Conservation (phyloP, 2,329 filamentous ascomycete species). For the Fusarium sp. region DNA sequence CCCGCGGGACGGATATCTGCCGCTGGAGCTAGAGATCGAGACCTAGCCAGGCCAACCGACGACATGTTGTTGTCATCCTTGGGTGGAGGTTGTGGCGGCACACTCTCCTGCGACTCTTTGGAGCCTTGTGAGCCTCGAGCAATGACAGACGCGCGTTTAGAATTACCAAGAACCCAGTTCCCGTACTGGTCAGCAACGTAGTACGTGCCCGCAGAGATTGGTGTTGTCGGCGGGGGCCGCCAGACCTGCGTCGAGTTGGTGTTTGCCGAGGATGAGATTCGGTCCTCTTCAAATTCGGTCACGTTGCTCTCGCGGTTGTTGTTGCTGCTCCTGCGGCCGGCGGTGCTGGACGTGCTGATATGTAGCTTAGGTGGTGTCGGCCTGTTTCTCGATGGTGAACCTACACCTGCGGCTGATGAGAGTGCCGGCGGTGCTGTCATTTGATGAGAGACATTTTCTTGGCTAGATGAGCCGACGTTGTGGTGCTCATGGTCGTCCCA, state of each 20-base stretch:
- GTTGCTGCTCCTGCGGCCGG: neutral
- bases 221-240: slow-evolving; percentile 61
- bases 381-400: slow-evolving; percentile 30
- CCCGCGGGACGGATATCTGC: slow-evolving; percentile 48
- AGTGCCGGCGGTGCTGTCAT: slow-evolving; percentile 23
- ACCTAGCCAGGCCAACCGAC: slow-evolving; percentile 4
- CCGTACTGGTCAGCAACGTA: slow-evolving; percentile 65
- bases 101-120: slow-evolving; percentile 18
- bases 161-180: slow-evolving; percentile 64
- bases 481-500: slow-evolving; percentile 20
- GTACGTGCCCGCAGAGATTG: slow-evolving; percentile 58
- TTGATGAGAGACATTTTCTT: slow-evolving; percentile 24
- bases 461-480: slow-evolving; percentile 7
- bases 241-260: slow-evolving; percentile 58
- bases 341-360: slow-evolving; percentile 40
- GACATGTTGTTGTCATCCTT: slow-evolving; percentile 33
- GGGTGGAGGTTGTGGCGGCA: slow-evolving; percentile 32
- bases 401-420: slow-evolving; percentile 5
- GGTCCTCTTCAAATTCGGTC: slow-evolving; percentile 66
- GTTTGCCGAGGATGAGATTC: slow-evolving; percentile 49
- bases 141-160: slow-evolving; percentile 45
- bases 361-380: slow-evolving; percentile 44
- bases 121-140: slow-evolving; percentile 38
- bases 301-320: slow-evolving; percentile 57
- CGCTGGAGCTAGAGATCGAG: slow-evolving; percentile 41